phyloP scores from a whole-genome alignment of 352 stramenopile genomes.

The Phytophthora colocasiae region DNA sequence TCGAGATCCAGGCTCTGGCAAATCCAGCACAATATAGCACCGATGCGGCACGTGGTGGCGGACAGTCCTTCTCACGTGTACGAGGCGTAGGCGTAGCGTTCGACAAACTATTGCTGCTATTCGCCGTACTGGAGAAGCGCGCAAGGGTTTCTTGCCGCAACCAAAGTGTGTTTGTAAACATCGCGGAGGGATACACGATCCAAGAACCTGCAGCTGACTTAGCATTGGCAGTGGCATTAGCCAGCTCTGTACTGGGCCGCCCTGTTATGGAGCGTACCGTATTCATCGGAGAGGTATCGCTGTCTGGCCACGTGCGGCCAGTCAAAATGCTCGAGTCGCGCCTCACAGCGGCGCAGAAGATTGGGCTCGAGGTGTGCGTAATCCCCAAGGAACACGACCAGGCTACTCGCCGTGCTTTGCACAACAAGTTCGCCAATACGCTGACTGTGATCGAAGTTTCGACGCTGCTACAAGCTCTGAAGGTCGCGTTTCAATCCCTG shows the following conservation, averaged over 20 bases:
- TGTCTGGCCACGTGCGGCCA: conserved; percentile 82
- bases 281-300: conserved; percentile 81
- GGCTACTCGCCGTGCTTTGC: conserved; percentile 49
- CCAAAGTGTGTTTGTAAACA: conserved; percentile 88
- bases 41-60: conserved; percentile 31
- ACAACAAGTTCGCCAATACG: conserved; percentile 59
- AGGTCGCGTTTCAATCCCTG: conserved; percentile 53
- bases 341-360: conserved; percentile 80
- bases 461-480: conserved; percentile 72
- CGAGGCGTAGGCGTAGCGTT: conserved; percentile 81
- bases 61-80: conserved; percentile 61
- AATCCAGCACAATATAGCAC: conserved; percentile 61
- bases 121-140: conserved; percentile 97
- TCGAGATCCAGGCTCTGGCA: conserved; percentile 96
- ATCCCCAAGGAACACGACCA: conserved; percentile 66
- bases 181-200: conserved; percentile 86
- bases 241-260: conserved; percentile 67
- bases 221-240: conserved; percentile 76
- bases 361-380: conserved; percentile 76
- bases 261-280: conserved; percentile 62
- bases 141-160: conserved; percentile 75
- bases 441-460: conserved; percentile 69
- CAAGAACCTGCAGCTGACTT: conserved; percentile 83
- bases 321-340: conserved; percentile 87
- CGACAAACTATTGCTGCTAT: conserved; percentile 93